phyloP scores from a whole-genome alignment of 805 yeast genomes.

The Metschnikowia rubicola region DNA sequence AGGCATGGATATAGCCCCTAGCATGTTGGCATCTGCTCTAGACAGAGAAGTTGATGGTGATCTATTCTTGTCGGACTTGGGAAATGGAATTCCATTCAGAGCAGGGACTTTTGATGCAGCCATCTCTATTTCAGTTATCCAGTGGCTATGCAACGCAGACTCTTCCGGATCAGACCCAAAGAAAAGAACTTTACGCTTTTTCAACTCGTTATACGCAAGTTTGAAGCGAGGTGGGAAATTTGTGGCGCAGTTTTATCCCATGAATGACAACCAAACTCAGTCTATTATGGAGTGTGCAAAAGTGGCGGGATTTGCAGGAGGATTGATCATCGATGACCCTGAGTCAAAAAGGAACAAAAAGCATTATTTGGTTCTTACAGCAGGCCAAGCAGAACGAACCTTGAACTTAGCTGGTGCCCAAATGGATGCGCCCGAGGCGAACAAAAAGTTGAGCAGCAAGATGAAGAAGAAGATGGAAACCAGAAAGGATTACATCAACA shows the following conservation, averaged over 20 bases:
- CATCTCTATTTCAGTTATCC: conserved; percentile 89
- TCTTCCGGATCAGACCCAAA: conserved; percentile 78
- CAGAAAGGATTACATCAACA: conserved; percentile 71
- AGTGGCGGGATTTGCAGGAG: conserved; percentile 94
- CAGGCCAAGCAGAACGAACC: conserved; percentile 73
- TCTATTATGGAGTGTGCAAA: conserved; percentile 81
- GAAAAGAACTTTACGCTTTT: conserved; percentile 73
- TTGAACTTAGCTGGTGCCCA: conserved; percentile 77
- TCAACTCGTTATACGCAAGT: conserved; percentile 82
- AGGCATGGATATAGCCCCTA: conserved; percentile 94
- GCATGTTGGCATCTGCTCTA: conserved; percentile 92
- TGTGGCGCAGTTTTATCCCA: conserved; percentile 95
- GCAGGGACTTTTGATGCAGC: conserved; percentile 98
- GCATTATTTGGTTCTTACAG: conserved; percentile 83
- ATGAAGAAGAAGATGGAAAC: conserved; percentile 60
- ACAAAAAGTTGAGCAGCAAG: conserved; percentile 42
- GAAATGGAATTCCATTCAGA: conserved; percentile 89
- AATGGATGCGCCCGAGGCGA: conserved; percentile 62
- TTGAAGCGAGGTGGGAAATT: conserved; percentile 94
- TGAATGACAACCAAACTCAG: conserved; percentile 80
- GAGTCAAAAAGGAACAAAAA: conserved; percentile 89
- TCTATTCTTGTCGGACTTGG: conserved; percentile 86
- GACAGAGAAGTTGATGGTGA: conserved; percentile 95
- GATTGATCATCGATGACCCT: conserved; percentile 89
- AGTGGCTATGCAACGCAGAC: conserved; percentile 98